phyloP scores from a whole-genome alignment of 140 eudicot species.

The Anethum foeniculum region DNA sequence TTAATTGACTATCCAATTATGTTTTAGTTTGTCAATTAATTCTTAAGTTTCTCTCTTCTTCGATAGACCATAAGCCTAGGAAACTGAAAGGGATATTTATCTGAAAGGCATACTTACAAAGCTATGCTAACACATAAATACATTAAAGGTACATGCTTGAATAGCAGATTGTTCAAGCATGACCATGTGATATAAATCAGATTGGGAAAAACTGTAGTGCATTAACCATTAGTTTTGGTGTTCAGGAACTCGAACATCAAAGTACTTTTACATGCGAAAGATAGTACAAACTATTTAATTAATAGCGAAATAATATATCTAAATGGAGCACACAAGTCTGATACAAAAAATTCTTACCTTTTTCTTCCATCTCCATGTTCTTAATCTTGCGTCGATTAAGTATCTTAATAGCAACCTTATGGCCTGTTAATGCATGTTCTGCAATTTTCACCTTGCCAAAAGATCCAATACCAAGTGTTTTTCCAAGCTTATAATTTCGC shows the following conservation, averaged over 20 bases:
- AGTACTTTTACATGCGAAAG: not conserved
- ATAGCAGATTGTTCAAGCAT: not conserved
- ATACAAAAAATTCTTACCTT: constrained; percentile 32
- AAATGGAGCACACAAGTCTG: not conserved
- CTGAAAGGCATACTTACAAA: not conserved
- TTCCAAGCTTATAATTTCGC: constrained; percentile 76
- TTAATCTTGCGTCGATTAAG: constrained; percentile 77
- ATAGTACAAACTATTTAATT: not conserved
- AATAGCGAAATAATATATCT: not conserved
- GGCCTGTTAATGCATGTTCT: constrained; percentile 66
- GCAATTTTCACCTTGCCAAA: constrained; percentile 96
- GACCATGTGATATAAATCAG: not conserved
- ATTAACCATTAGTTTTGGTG: not conserved
- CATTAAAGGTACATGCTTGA: not conserved
- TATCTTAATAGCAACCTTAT: constrained; percentile 90
- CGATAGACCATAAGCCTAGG: not conserved
- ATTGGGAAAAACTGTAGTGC: not conserved
- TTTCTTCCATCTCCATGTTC: constrained; percentile 81
- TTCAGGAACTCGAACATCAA: not conserved
- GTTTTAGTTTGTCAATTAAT: not conserved
- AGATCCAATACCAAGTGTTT: constrained; percentile 90
- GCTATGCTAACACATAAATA: not conserved
- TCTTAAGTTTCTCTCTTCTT: not conserved
- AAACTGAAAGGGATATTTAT: not conserved
- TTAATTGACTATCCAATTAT: not conserved